Evolutionary conservation across 2,329 filamentous ascomycete genomes (phyloP).

Genomic region (Bertia moriformis): DNA sequence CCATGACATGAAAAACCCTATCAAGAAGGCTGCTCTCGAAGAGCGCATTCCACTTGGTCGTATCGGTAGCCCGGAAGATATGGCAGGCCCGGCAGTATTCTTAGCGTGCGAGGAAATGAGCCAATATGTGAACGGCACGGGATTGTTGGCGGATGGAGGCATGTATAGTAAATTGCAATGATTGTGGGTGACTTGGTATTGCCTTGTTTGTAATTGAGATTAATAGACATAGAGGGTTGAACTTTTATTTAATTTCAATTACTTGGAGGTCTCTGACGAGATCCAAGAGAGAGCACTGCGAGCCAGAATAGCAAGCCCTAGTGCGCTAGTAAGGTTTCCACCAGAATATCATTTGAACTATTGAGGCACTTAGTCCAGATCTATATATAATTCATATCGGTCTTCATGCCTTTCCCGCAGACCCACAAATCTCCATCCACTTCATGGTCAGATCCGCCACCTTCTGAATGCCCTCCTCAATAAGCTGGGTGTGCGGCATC

Average conservation of each 20-base stretch:
- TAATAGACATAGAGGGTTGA: too few relatives aligned
- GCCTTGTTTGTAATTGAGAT: too few relatives aligned
- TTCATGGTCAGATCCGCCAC: not conserved
- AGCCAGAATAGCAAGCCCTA: too few relatives aligned
- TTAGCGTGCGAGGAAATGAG: conserved; percentile 50
- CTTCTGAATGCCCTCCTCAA: conserved; percentile 21
- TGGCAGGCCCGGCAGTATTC: conserved; percentile 60
- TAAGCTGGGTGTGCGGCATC: conserved; percentile 13
- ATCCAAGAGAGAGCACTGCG: too few relatives aligned
- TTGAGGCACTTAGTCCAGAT: too few relatives aligned
- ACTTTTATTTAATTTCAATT: too few relatives aligned
- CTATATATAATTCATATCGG: too few relatives aligned
- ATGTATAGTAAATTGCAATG: conserved; percentile 60
- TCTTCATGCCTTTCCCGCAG: not conserved
- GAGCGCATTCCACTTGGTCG: conserved; percentile 50
- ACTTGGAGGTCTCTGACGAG: too few relatives aligned
- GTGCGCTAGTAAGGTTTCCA: too few relatives aligned
- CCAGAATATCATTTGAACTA: too few relatives aligned
- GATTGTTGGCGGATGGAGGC: conserved; percentile 60
- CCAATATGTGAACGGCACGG: conserved; percentile 52
- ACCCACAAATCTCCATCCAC: not conserved
- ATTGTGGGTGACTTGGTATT: too few relatives aligned
- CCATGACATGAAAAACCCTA: conserved; percentile 47
- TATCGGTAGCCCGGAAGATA: conserved; percentile 42
- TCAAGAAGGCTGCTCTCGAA: conserved; percentile 53